Conservation (phyloP, 2,329 filamentous ascomycete genomes). For the Aspergillus terreus region DNA sequence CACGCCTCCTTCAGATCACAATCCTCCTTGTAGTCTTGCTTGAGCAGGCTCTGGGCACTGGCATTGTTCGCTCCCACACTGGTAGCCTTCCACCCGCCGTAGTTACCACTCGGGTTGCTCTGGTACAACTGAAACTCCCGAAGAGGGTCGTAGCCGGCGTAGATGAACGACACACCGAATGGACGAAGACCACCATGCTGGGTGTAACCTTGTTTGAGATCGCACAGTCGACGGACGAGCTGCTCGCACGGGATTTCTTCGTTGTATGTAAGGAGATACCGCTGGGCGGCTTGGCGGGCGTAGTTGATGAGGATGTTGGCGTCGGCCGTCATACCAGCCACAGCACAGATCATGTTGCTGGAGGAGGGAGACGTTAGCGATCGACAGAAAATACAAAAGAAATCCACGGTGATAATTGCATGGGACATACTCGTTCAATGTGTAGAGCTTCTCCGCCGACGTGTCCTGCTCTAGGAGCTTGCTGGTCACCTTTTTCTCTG, state of each 20-base stretch:
- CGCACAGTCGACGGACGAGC: conserved; percentile 91
- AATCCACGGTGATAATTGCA: background rate
- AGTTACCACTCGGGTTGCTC: conserved; percentile 98
- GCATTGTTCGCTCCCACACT: conserved; percentile 98
- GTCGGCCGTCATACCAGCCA: conserved; percentile 98
- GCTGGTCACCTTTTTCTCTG: conserved; percentile 98
- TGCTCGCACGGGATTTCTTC: conserved; percentile 99
- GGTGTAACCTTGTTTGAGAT: conserved; percentile 98
- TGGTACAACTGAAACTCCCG: conserved; percentile 98
- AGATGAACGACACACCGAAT: conserved; percentile 99
- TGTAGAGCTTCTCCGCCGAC: conserved; percentile 99
- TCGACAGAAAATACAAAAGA: background rate
- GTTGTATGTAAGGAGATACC: conserved; percentile 98
- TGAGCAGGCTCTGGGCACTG: conserved; percentile 91
- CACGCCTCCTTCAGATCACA: conserved; percentile 95
- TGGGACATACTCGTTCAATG: conserved; percentile 81
- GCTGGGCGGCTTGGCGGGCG: conserved; percentile 92
- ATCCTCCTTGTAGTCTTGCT: conserved; percentile 99
- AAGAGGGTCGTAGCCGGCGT: conserved; percentile 94
- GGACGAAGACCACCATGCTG: conserved; percentile 97
- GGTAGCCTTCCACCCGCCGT: conserved; percentile 98
- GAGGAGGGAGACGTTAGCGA: background rate
- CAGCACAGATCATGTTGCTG: conserved; percentile 99
- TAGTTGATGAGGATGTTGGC: conserved; percentile 99
- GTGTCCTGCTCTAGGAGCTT: conserved; percentile 99